Conservation (phyloP, 371 early-diverging fungal species). For the Cladochytrium tenue region DNA sequence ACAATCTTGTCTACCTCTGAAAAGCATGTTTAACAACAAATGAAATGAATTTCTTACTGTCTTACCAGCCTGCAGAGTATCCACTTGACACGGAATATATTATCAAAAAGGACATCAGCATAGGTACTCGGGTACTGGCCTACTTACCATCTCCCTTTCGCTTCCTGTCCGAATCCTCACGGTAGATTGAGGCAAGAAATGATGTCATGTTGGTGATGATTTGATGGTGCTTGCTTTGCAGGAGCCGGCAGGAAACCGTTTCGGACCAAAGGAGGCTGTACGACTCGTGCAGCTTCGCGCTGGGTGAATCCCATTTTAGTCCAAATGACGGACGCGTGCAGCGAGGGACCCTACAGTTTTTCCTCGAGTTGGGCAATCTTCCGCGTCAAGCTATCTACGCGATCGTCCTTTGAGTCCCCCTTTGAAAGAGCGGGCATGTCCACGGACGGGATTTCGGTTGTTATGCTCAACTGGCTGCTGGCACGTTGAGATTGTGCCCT, state of each 20-base stretch:
- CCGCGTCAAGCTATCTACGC: slow-evolving; percentile 11
- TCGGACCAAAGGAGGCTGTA: slow-evolving; percentile 35
- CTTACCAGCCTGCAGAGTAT: slow-evolving; percentile 18
- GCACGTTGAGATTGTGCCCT: slow-evolving; percentile 14
- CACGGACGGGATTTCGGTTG: too few species aligned
- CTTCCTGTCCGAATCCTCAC: slow-evolving; percentile 15
- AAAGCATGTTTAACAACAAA: background rate
- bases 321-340: background rate
- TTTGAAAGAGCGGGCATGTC: too few species aligned
- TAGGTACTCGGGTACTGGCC: too few species aligned
- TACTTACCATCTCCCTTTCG: slow-evolving; percentile 25
- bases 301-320: background rate
- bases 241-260: slow-evolving; percentile 26
- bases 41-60: background rate
- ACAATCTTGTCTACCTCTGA: slow-evolving; percentile 7
- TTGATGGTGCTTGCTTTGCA: slow-evolving; percentile 35
- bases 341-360: slow-evolving; percentile 19
- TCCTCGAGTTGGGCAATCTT: slow-evolving; percentile 29
- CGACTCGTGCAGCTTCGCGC: slow-evolving; percentile 32
- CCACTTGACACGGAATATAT: slow-evolving; percentile 9
- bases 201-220: slow-evolving; percentile 29
- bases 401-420: slow-evolving; percentile 27
- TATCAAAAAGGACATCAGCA: background rate
- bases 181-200: slow-evolving; percentile 24
- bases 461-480: too few species aligned